These are phyloP conservation scores for Candida labiduridarum DNA, from an alignment of 1,139 yeast genomes.

Conservation along the genomic window DNA sequence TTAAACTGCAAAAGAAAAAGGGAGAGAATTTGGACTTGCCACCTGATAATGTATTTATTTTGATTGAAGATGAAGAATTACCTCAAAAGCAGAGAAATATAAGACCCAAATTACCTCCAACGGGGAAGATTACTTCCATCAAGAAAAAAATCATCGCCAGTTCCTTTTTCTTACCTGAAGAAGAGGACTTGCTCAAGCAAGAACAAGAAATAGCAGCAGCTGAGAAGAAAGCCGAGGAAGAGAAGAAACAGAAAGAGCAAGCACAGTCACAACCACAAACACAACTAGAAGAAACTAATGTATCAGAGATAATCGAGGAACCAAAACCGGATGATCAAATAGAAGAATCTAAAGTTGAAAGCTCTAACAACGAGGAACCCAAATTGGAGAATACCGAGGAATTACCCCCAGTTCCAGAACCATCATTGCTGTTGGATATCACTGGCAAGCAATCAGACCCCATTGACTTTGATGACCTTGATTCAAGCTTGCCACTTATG, in stretches of 20 bases:
- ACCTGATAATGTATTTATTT: conserved; percentile 40
- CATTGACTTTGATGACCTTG: conserved; percentile 15
- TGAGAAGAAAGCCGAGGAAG: conserved; percentile 4
- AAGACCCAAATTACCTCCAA: conserved; percentile 90
- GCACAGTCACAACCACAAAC: neutral
- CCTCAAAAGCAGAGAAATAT: conserved; percentile 78
- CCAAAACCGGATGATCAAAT: neutral
- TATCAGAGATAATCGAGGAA: neutral
- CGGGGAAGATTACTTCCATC: conserved; percentile 76
- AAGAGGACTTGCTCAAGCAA: conserved; percentile 11
- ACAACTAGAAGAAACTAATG: neutral
- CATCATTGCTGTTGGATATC: conserved; percentile 15
- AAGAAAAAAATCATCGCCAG: conserved; percentile 63
- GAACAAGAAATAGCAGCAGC: conserved; percentile 1
- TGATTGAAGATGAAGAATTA: conserved; percentile 79
- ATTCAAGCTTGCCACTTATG: conserved; percentile 47
- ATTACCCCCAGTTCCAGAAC: conserved; percentile 16
- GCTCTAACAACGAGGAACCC: neutral
- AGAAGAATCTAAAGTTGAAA: neutral
- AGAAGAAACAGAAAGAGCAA: neutral
- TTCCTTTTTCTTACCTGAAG: conserved; percentile 49
- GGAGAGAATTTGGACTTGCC: conserved; percentile 51
- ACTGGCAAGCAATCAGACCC: neutral
- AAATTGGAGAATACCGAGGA: neutral
- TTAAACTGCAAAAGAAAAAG: conserved; percentile 57